Percentiles rank a stretch among this genome's conserved stretches.
Evolutionary conservation across 1,284 basidiomycete species (phyloP).

Genomic region (Xanthoconium separans): DNA sequence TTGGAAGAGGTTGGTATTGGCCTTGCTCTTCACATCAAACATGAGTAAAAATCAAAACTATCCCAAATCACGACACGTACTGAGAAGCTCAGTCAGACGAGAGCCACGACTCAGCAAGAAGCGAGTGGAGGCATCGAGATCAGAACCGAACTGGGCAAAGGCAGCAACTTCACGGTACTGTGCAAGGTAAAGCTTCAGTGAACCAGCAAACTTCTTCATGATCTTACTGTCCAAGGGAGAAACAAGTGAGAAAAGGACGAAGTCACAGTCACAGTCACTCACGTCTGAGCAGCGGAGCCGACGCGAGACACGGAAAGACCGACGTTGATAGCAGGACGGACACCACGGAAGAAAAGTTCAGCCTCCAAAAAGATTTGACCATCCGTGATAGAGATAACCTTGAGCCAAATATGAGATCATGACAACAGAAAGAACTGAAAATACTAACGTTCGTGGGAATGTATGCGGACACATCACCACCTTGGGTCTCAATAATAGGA

Average conservation of each 20-base stretch:
- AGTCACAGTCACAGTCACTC: slow-evolving; percentile 29
- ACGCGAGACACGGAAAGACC: slow-evolving; percentile 99
- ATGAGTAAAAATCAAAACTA: slow-evolving; percentile 5
- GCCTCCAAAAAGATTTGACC: slow-evolving; percentile 99
- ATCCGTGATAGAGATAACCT: slow-evolving; percentile 98
- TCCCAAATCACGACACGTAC: slow-evolving; percentile 41
- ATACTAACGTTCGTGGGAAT: slow-evolving; percentile 79
- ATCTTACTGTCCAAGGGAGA: slow-evolving; percentile 64
- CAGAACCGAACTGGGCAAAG: slow-evolving; percentile 99
- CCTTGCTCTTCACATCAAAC: slow-evolving; percentile 73
- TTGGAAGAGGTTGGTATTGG: slow-evolving; percentile 91
- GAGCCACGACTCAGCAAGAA: slow-evolving; percentile 97
- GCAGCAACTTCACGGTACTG: slow-evolving; percentile 99
- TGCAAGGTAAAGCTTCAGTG: slow-evolving; percentile 98
- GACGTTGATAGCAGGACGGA: slow-evolving; percentile 99
- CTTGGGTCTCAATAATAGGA: slow-evolving; percentile 99
- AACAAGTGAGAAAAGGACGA: slow-evolving; percentile 5
- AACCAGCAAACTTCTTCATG: slow-evolving; percentile 99
- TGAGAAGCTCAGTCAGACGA: slow-evolving; percentile 97
- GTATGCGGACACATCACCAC: slow-evolving; percentile 99
- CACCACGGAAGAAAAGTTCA: slow-evolving; percentile 99
- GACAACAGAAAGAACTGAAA: not conserved
- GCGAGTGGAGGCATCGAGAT: slow-evolving; percentile 97
- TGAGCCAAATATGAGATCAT: not conserved
- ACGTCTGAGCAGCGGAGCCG: slow-evolving; percentile 99